A percentile compares a stretch with the other conserved stretches of the same genome.
Conservation (phyloP, 345 rosid species). For the Lepidium africanum region DNA sequence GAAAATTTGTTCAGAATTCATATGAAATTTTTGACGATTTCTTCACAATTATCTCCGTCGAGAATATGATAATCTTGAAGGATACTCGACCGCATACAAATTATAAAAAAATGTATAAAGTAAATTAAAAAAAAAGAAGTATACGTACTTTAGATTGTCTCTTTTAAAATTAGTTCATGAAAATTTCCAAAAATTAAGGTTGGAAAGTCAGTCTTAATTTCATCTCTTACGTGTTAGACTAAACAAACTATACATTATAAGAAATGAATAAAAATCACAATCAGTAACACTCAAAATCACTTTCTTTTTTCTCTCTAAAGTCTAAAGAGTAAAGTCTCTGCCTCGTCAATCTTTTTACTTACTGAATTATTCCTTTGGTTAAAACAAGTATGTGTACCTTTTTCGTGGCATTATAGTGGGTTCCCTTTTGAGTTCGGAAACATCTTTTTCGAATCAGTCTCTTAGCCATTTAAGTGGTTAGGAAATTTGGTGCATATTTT, state of each 20-base stretch:
- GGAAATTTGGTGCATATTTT: background rate
- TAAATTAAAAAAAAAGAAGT: too few relatives aligned
- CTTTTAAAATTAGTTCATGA: too few relatives aligned
- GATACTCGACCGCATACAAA: too few relatives aligned
- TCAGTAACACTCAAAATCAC: conserved; percentile 2
- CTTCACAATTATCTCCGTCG: too few relatives aligned
- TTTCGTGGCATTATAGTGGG: conserved; percentile 23
- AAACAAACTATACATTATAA: background rate
- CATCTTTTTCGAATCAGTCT: conserved; percentile 18
- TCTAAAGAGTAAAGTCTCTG: conserved; percentile 14
- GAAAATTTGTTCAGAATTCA: too few relatives aligned
- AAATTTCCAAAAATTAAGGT: too few relatives aligned
- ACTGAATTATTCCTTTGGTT: conserved; percentile 5
- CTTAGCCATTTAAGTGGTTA: conserved; percentile 16
- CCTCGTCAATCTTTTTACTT: conserved; percentile 7
- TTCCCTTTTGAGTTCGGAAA: conserved; percentile 20
- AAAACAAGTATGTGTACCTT: conserved; percentile 10
- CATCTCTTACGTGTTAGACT: conserved; percentile 1
- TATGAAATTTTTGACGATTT: too few relatives aligned
- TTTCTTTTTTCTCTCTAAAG: background rate
- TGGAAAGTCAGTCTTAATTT: background rate
- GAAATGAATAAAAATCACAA: background rate
- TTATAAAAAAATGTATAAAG: too few relatives aligned
- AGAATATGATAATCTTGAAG: too few relatives aligned
- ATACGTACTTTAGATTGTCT: too few relatives aligned